phyloP scores from a whole-genome alignment of 305 asterid genomes.

The Ilex paraguariensis region DNA sequence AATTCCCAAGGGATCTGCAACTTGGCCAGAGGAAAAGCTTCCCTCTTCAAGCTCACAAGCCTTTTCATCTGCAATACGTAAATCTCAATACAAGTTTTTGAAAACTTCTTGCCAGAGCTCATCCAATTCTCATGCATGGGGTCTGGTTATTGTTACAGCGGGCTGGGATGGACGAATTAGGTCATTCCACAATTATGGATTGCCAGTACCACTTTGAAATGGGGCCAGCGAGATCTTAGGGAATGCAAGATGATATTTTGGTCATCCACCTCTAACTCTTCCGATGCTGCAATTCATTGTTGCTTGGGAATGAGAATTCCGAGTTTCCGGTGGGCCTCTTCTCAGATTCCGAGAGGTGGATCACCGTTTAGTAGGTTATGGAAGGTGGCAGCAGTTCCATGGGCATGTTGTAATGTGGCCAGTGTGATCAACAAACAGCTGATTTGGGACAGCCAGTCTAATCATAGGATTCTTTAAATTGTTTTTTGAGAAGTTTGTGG shows the following conservation, averaged over 20 bases:
- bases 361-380: slow-evolving; percentile 1
- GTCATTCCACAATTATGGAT: slow-evolving; percentile 80
- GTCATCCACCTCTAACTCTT: background rate
- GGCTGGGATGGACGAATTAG: slow-evolving; percentile 84
- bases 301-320: background rate
- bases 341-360: too few relatives aligned
- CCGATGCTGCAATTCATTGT: background rate
- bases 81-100: slow-evolving; percentile 59
- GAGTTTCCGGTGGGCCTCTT: too few relatives aligned
- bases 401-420: slow-evolving; percentile 8
- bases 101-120: slow-evolving; percentile 62
- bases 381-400: slow-evolving; percentile 24
- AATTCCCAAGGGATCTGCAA: slow-evolving; percentile 63
- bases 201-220: slow-evolving; percentile 56
- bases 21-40: slow-evolving; percentile 99
- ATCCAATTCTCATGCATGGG: slow-evolving; percentile 64
- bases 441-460: slow-evolving; percentile 22
- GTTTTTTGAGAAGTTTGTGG: too few relatives aligned
- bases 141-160: slow-evolving; percentile 77
- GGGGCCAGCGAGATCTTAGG: background rate
- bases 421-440: slow-evolving; percentile 10
- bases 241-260: background rate
- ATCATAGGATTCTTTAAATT: slow-evolving; percentile 15
- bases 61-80: slow-evolving; percentile 36
- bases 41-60: slow-evolving; percentile 32